A percentile compares a stretch with the other conserved stretches of the same genome.
Conservation (phyloP, 2,329 filamentous ascomycete genomes). For the Dothideomycetidae sp. region DNA sequence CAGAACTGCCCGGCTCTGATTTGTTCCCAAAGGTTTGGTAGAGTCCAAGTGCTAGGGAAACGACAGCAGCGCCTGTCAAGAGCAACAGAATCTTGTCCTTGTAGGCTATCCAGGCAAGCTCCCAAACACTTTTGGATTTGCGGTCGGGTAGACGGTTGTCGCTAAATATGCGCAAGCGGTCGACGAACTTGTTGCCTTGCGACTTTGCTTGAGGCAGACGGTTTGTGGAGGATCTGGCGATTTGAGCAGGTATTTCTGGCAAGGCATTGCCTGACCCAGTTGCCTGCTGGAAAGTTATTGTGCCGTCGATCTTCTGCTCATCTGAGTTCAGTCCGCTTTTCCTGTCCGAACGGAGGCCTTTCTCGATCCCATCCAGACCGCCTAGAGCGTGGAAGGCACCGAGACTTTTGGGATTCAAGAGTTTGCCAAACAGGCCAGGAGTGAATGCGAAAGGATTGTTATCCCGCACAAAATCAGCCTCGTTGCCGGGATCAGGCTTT, state of each 20-base stretch:
- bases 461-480: constrained; percentile 58
- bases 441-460: constrained; percentile 78
- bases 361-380: constrained; percentile 57
- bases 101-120: constrained; percentile 67
- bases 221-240: constrained; percentile 13
- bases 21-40: constrained; percentile 53
- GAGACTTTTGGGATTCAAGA: constrained; percentile 67
- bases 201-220: constrained; percentile 15
- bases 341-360: constrained; percentile 53
- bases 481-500: constrained; percentile 60
- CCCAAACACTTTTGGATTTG: constrained; percentile 54
- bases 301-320: constrained; percentile 49
- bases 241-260: constrained; percentile 14
- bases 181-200: constrained; percentile 32
- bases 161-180: constrained; percentile 56
- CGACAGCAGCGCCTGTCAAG: constrained; percentile 54
- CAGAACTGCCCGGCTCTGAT: constrained; percentile 32
- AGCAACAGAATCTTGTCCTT: constrained; percentile 69
- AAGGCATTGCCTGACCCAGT: constrained; percentile 13
- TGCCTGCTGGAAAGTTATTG: constrained; percentile 54
- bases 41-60: constrained; percentile 60
- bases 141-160: constrained; percentile 56
- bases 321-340: constrained; percentile 55
- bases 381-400: constrained; percentile 62
- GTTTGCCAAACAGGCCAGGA: constrained; percentile 65